Evolutionary conservation across 345 rosid species (phyloP).

Genomic region (Bruguiera gymnorhiza): DNA sequence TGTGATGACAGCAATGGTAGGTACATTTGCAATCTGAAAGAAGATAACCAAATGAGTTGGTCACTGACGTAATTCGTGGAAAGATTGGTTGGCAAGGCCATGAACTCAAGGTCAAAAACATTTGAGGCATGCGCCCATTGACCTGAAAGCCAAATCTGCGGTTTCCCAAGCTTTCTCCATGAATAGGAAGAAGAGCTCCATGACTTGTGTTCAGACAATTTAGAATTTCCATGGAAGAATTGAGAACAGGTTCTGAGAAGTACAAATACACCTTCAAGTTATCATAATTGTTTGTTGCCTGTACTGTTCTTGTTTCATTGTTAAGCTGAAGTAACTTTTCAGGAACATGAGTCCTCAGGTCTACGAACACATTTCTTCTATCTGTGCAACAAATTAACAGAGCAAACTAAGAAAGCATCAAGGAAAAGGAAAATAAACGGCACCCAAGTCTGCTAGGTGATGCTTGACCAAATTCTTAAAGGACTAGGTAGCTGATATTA

Average conservation of each 20-base stretch:
- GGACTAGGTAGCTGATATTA: no score
- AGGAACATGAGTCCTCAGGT: constrained; percentile 63
- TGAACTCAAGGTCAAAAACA: not conserved
- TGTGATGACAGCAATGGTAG: constrained; percentile 53
- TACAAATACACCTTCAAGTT: constrained; percentile 67
- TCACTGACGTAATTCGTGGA: not conserved
- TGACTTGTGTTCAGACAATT: constrained; percentile 46
- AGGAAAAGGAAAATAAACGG: not conserved
- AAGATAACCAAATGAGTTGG: constrained; percentile 11
- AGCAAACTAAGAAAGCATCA: constrained; percentile 5
- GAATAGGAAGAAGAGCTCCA: constrained; percentile 58
- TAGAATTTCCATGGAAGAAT: constrained; percentile 61
- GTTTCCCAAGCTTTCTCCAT: constrained; percentile 50
- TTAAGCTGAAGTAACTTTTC: constrained; percentile 67
- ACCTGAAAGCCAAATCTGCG: constrained; percentile 82
- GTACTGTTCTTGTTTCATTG: constrained; percentile 59
- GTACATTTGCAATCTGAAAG: constrained; percentile 60
- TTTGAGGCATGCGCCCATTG: constrained; percentile 11
- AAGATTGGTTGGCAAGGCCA: not conserved
- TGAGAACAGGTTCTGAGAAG: constrained; percentile 74
- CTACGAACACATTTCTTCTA: constrained; percentile 61
- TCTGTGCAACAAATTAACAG: constrained; percentile 45
- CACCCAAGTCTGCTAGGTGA: not conserved
- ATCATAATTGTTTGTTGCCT: constrained; percentile 63
- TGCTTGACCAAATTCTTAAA: no score